phyloP scores from a whole-genome alignment of 164 flowering plant genomes.

The Stephania cephalantha region DNA sequence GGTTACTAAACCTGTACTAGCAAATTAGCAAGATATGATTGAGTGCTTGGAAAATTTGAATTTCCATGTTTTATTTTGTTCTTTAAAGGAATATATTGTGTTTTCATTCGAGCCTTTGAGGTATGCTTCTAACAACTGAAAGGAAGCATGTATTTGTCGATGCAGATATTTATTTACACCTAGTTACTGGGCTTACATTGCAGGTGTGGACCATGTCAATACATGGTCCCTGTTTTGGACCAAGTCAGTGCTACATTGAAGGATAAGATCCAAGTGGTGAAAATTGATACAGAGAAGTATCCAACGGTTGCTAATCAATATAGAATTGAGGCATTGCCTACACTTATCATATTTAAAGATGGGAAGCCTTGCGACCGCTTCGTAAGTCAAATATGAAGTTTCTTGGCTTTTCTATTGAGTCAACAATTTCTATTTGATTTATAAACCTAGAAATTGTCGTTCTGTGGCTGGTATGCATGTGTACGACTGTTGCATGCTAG shows the following conservation, averaged over 20 bases:
- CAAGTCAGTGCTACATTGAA: constrained; percentile 51
- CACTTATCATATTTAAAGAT: constrained; percentile 81
- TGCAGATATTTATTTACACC: neutral
- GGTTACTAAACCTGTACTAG: neutral
- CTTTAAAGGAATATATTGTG: neutral
- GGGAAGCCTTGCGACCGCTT: constrained; percentile 78
- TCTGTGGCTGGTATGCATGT: neutral
- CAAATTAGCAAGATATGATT: neutral
- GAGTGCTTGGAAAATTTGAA: neutral
- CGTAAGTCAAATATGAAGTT: constrained; percentile 51
- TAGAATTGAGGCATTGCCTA: constrained; percentile 73
- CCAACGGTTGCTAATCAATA: constrained; percentile 69
- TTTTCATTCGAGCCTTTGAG: neutral
- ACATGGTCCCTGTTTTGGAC: constrained; percentile 77
- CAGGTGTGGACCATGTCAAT: constrained; percentile 99
- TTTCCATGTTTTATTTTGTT: neutral
- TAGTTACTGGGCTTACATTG: constrained; percentile 11
- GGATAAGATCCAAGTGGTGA: constrained; percentile 75
- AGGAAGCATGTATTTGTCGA: neutral
- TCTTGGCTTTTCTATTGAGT: neutral
- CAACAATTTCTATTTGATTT: neutral
- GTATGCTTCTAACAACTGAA: neutral
- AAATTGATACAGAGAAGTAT: constrained; percentile 92
- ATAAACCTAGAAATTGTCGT: neutral
- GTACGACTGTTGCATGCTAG: too few relatives aligned